phyloP scores from a whole-genome alignment of 805 yeast genomes.

The Diddensiella transvaalensis region DNA sequence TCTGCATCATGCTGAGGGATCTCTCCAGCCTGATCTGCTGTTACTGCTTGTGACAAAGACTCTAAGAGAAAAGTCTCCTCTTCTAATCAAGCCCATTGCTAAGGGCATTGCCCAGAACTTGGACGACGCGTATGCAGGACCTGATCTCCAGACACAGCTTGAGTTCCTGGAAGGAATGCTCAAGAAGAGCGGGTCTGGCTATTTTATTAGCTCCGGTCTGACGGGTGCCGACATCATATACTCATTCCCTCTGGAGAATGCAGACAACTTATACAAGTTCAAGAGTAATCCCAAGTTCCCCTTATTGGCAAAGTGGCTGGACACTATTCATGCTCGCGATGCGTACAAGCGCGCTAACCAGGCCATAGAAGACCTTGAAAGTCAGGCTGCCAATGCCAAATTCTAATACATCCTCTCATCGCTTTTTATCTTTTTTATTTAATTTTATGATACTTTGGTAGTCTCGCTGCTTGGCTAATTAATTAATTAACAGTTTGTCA shows the following conservation, averaged over 20 bases:
- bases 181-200: constrained; percentile 45
- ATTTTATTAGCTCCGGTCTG: constrained; percentile 52
- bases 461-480: too few relatives aligned
- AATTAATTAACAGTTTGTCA: too few relatives aligned
- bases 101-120: constrained; percentile 43
- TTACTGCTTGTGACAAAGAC: constrained; percentile 36
- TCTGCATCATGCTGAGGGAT: constrained; percentile 59
- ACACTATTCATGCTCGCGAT: constrained; percentile 26
- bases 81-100: constrained; percentile 45
- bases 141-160: constrained; percentile 43
- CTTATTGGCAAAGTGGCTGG: constrained; percentile 25
- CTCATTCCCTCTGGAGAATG: constrained; percentile 39
- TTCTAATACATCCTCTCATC: background rate
- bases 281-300: constrained; percentile 21
- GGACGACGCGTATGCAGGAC: constrained; percentile 46
- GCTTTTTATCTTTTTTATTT: background rate
- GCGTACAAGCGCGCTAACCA: constrained; percentile 22
- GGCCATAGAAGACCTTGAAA: background rate
- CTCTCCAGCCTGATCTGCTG: constrained; percentile 50
- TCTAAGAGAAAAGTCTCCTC: constrained; percentile 34
- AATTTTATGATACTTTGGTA: too few relatives aligned
- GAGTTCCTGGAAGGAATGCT: constrained; percentile 42
- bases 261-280: background rate
- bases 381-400: background rate
- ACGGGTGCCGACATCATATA: constrained; percentile 63